These are phyloP conservation scores for Tanacetum coccineum DNA, from an alignment of 129 eudicot species.

Conservation along the genomic window DNA sequence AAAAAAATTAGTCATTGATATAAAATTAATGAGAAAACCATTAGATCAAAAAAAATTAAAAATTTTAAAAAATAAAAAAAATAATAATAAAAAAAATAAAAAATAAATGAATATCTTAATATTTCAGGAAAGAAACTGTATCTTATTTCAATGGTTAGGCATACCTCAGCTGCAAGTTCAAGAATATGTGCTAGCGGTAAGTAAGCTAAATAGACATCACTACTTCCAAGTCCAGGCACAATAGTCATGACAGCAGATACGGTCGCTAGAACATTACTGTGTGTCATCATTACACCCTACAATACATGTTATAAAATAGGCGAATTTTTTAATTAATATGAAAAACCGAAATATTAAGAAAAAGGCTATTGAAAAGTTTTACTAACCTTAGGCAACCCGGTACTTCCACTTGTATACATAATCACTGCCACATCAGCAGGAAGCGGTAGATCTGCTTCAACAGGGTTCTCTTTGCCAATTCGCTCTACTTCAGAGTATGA, in stretches of 20 bases:
- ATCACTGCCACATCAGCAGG: conserved; percentile 89
- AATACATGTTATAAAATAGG: not conserved
- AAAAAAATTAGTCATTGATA: too few species aligned
- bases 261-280: conserved; percentile 84
- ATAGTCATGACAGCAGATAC: conserved; percentile 88
- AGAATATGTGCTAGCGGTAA: conserved; percentile 95
- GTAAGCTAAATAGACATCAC: conserved; percentile 90
- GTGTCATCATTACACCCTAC: conserved; percentile 99
- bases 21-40: too few species aligned
- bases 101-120: conserved; percentile 6
- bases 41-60: too few species aligned
- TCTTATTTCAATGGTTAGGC: not conserved
- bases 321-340: not conserved
- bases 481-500: conserved; percentile 66
- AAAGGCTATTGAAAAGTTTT: not conserved
- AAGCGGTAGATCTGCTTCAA: conserved; percentile 76
- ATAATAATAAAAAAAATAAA: too few species aligned
- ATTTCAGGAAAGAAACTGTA: conserved; percentile 4
- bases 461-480: conserved; percentile 70
- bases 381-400: conserved; percentile 95
- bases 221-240: conserved; percentile 73
- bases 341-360: not conserved
- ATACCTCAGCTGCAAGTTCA: conserved; percentile 97
- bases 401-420: conserved; percentile 98
- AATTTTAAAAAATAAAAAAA: too few species aligned